phyloP scores from a whole-genome alignment of 2,329 filamentous ascomycete species.

The Ceratocystis alfenasii region DNA sequence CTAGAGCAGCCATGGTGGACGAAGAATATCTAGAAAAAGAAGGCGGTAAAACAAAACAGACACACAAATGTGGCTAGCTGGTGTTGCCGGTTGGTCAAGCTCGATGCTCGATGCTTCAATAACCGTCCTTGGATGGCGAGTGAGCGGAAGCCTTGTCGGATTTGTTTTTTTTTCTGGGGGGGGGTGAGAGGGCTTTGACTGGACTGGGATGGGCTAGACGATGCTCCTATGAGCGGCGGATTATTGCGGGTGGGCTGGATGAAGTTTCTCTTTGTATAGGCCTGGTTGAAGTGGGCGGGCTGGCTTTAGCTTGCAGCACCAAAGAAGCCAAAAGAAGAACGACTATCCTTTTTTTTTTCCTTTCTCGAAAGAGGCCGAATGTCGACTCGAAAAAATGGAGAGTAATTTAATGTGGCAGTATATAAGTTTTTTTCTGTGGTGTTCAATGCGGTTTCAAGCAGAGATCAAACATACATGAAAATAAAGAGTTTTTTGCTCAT shows the following conservation, averaged over 20 bases:
- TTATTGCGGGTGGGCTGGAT: slow-evolving; percentile 4
- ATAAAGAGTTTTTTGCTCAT: not conserved
- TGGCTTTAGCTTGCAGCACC: slow-evolving; percentile 9
- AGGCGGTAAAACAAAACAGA: slow-evolving; percentile 11
- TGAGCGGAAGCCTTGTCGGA: slow-evolving; percentile 4
- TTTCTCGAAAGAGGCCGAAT: slow-evolving; percentile 11
- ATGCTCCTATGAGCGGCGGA: not conserved
- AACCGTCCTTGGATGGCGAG: not conserved
- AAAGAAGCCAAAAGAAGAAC: not conserved
- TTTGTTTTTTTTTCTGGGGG: not conserved
- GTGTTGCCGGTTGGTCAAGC: not conserved
- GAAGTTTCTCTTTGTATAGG: slow-evolving; percentile 1
- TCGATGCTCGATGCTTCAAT: slow-evolving; percentile 2
- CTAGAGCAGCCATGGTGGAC: slow-evolving; percentile 71
- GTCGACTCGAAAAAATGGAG: slow-evolving; percentile 8
- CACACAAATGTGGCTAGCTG: slow-evolving; percentile 4
- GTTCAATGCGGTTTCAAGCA: not conserved
- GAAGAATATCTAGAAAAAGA: slow-evolving; percentile 14
- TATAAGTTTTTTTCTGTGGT: too few relatives aligned
- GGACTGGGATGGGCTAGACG: not conserved
- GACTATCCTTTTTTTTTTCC: slow-evolving; percentile 10
- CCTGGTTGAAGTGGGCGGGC: not conserved
- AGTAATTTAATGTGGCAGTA: not conserved
- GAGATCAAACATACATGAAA: slow-evolving; percentile 8
- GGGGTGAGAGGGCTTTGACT: not conserved